Evolutionary conservation across 768 basidiomycete genomes (phyloP).

Genomic region (Nidula microcarpa): DNA sequence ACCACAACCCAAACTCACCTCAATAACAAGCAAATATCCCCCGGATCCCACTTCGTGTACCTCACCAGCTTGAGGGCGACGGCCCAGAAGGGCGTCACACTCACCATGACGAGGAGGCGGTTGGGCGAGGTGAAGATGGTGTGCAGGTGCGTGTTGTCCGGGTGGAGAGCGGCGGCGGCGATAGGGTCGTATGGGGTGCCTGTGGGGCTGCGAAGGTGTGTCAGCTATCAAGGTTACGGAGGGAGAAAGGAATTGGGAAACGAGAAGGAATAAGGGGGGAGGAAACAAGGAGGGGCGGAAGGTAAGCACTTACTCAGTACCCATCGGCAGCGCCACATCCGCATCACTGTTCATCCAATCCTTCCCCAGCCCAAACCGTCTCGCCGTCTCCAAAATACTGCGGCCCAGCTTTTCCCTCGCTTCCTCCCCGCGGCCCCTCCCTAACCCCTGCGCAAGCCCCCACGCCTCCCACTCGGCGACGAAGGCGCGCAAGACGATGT

Average conservation of each 20-base stretch:
- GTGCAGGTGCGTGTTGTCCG: constrained; percentile 48
- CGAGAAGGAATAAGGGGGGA: background rate
- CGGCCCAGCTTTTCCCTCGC: constrained; percentile 26
- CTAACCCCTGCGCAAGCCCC: constrained; percentile 49
- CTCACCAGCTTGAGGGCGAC: constrained; percentile 72
- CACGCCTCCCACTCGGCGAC: constrained; percentile 44
- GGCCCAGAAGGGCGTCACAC: constrained; percentile 69
- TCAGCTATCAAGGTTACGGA: no score
- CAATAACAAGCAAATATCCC: constrained; percentile 67
- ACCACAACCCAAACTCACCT: constrained; percentile 32
- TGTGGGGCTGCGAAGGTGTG: constrained; percentile 12
- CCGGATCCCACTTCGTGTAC: constrained; percentile 59
- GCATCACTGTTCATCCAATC: constrained; percentile 83
- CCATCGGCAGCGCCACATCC: constrained; percentile 68
- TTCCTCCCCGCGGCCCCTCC: constrained; percentile 17
- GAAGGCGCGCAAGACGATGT: constrained; percentile 64
- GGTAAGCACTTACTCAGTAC: constrained; percentile 46
- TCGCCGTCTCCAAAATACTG: constrained; percentile 57
- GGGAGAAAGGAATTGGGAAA: background rate
- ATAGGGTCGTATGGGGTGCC: constrained; percentile 55
- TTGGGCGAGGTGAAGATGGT: constrained; percentile 58
- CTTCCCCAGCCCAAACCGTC: constrained; percentile 42
- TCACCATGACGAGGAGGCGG: constrained; percentile 45
- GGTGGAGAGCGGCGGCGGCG: constrained; percentile 45
- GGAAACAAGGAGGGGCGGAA: constrained; percentile 1